Evolutionary conservation across 2,329 filamentous ascomycete species (phyloP), one percentile per base, ranked within the genome.

Genomic region (Mycosphaerelloides madeirae): DNA sequence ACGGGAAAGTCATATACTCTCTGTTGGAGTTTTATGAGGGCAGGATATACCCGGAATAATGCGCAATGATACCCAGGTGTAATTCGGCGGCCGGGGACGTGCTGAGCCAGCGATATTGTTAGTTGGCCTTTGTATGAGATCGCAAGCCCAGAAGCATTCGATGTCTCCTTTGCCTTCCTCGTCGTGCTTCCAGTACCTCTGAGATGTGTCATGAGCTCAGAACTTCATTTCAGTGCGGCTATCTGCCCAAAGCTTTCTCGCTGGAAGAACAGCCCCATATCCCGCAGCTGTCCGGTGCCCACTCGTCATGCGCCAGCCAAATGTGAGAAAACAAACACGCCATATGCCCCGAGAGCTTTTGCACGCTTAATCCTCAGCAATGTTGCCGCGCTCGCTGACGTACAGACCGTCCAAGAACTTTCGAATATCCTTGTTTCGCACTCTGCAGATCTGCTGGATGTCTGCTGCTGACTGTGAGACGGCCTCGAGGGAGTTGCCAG

Each of bases 361-460:
- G 16, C 13, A 16, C 33, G 33, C 33, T 80, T 45, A 45, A n/a
- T 46, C 46, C 32, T 42, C 43, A 40, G 47, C 78, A 67, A 98
- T 84, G 84, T 97, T 95, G 75, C 86, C 85, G 80, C 88, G 86
- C 86, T 98, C 93, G 70, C 90, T 96, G 68, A 98, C 93, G 81
- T 98, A 98, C 74, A 98, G 81, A 84, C 93, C 93, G 79, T 98
- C 94, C 81, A 98, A 84, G 86, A 98, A 98, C 86, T 96, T 96
- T 79, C 94, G 89, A 80, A 98, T 98, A 95, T 98, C 93, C 89
- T 98, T 98, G 87, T 98, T 98, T 75, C 89, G 84, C 75, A 98
- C 93, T 77, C 83, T 83, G 89, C 93, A 98, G 77, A 93, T 90
- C 78, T 98, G 93, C 81, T 98, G 93, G 73, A 98, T 96, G 74